Base-by-base conservation (phyloP, 768 basidiomycete genomes). In the Dentipellis fragilis region DNA sequence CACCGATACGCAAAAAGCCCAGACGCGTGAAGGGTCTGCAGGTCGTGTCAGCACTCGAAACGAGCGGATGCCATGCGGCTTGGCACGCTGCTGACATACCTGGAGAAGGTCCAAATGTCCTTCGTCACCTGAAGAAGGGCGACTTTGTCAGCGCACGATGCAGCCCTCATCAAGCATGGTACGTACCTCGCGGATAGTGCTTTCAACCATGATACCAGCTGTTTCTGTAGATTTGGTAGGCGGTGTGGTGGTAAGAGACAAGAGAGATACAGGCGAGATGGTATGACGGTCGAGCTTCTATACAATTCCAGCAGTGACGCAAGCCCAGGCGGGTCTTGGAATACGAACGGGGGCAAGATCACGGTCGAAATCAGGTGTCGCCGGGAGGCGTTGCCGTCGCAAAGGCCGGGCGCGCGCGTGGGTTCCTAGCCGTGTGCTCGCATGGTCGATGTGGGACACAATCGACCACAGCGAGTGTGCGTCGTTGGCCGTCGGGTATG, bases 1-100 rank as follows among this genome's bases (percentile, higher is more conserved):
- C 90, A 1, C 93, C 93, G 29, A 93, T 71, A 3, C 89, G 88
- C 14, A 90, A 62, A 23, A 89, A 8, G 9, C 82, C 80, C 57
- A 77, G 80, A 45, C 89, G 78, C 11, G 78, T 65, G 64, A 89
- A 90, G 1, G 86, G 84, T 47, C 86, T 87, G 55, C 40, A 23
- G 17, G 14, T 10, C 11, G 39, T 10, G 40, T 29, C 12, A n/a
- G 38, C 36, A 36, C 29, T 14, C 35, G 29, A 2, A n/a, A 11
- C 38, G 17, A 19, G 29, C 48, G n/a, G 11, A 10, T 35, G 17
- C 10, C 29, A 21, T n/a, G 9, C 12, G 5, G 19, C 47, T 49
- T 29, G 29, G 29, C 29, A 29, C 12, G 38, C n/a, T 14, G 40
- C 14, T 42, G 14, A 63, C 72, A 36, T 47, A 83, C 84, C 75